phyloP scores from a whole-genome alignment of 2,329 filamentous ascomycete species.

The Cryphonectria radicalis region DNA sequence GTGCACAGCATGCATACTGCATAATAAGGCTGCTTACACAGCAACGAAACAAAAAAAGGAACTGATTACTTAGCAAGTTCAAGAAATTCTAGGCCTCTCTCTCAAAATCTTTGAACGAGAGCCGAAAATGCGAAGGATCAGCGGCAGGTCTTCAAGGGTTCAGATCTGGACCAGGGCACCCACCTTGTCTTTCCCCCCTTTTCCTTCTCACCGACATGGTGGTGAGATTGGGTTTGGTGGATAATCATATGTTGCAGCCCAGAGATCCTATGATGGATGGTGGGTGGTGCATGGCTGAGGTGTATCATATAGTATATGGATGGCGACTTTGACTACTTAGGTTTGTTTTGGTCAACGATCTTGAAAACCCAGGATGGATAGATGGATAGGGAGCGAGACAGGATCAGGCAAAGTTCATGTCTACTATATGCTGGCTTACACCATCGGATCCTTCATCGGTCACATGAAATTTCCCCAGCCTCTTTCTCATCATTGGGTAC shows the following conservation, averaged over 20 bases:
- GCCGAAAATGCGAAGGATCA: neutral
- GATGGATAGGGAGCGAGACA: neutral
- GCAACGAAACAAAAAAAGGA: neutral
- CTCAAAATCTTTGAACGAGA: neutral
- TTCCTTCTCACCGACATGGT: neutral
- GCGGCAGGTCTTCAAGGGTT: neutral
- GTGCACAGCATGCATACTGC: neutral
- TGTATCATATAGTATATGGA: neutral
- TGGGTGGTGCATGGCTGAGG: slow-evolving; percentile 2
- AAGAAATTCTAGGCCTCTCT: neutral
- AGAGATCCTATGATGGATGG: neutral
- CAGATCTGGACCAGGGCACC: neutral
- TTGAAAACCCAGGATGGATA: neutral
- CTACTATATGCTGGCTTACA: neutral
- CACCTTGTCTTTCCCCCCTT: neutral
- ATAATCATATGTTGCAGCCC: neutral
- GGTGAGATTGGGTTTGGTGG: neutral
- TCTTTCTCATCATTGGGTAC: neutral
- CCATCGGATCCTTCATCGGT: neutral
- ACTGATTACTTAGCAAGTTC: neutral
- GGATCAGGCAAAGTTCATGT: neutral
- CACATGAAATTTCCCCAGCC: neutral
- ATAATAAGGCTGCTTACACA: neutral
- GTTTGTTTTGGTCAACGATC: too few species aligned
- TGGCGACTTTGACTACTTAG: neutral